Conservation (phyloP, 768 basidiomycete genomes). For the Infundibulicybe gibba region DNA sequence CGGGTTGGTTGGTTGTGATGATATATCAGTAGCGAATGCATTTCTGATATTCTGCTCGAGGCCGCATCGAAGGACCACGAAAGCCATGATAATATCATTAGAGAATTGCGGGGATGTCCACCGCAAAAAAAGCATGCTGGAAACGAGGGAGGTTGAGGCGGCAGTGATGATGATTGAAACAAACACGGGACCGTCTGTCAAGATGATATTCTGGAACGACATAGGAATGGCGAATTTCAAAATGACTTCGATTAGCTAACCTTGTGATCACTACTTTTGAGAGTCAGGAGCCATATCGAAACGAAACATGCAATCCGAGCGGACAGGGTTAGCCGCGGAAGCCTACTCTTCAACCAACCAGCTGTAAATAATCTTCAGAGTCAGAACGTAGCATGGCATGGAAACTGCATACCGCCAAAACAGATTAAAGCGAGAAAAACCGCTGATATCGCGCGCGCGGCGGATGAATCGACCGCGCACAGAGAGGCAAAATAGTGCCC, state of each 20-base stretch:
- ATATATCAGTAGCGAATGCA: slow-evolving; percentile 12
- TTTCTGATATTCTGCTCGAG: slow-evolving; percentile 25
- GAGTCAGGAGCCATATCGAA: slow-evolving; percentile 43
- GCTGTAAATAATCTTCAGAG: slow-evolving; percentile 6
- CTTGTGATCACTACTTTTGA: slow-evolving; percentile 25
- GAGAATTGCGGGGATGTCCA: slow-evolving; percentile 43
- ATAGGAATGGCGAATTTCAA: not conserved
- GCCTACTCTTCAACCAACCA: slow-evolving; percentile 34
- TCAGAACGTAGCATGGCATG: not conserved
- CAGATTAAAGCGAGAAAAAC: slow-evolving; percentile 34
- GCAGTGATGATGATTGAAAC: slow-evolving; percentile 38
- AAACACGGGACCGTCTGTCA: slow-evolving; percentile 26
- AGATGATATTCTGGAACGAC: slow-evolving; percentile 8
- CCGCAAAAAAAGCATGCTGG: slow-evolving; percentile 31
- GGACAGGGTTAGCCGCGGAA: slow-evolving; percentile 39
- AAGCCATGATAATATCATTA: slow-evolving; percentile 28
- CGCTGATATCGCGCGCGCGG: slow-evolving; percentile 32
- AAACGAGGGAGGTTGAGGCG: slow-evolving; percentile 30
- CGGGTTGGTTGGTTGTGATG: no score
- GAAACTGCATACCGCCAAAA: slow-evolving; percentile 30
- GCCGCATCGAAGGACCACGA: slow-evolving; percentile 28
- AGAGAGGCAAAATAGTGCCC: slow-evolving; percentile 16
- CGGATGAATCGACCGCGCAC: slow-evolving; percentile 13
- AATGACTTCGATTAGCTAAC: no score
- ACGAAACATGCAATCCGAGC: slow-evolving; percentile 44